Conservation (phyloP, 2,329 filamentous ascomycete genomes). For the Aureobasidium namibiae region DNA sequence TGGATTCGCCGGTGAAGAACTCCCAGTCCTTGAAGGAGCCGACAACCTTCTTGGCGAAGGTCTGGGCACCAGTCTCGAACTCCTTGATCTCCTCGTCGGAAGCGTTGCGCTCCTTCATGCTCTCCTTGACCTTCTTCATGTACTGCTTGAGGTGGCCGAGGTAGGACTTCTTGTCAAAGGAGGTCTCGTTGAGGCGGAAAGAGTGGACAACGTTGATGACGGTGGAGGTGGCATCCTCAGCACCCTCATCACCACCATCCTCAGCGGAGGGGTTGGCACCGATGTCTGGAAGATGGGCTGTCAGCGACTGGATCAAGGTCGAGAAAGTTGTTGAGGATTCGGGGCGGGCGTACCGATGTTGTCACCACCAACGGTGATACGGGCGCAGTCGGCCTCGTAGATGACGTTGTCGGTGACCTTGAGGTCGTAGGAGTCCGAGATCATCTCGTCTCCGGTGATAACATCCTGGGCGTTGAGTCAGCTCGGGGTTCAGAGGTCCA, state of each 20-base stretch:
- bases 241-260: conserved; percentile 63
- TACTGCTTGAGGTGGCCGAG: conserved; percentile 87
- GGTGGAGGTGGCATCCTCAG: conserved; percentile 61
- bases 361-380: conserved; percentile 73
- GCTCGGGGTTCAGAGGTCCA: conserved; percentile 15
- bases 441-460: conserved; percentile 84
- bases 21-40: conserved; percentile 93
- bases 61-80: conserved; percentile 70
- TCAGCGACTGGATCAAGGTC: neutral
- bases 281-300: conserved; percentile 52
- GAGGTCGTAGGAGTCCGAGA: conserved; percentile 88
- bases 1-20: conserved; percentile 84
- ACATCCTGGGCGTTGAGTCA: conserved; percentile 57
- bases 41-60: conserved; percentile 74
- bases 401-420: conserved; percentile 70
- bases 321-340: neutral
- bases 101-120: conserved; percentile 55
- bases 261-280: conserved; percentile 97
- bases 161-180: conserved; percentile 83
- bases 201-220: conserved; percentile 92
- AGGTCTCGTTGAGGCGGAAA: conserved; percentile 75
- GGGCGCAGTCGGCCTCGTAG: conserved; percentile 87
- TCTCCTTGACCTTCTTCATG: conserved; percentile 79
- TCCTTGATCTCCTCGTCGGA: conserved; percentile 59
- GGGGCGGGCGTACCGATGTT: conserved; percentile 50